These are phyloP conservation scores for Monocercomonoides exilis DNA, from an alignment of 78 protist species.

Conservation along the genomic window DNA sequence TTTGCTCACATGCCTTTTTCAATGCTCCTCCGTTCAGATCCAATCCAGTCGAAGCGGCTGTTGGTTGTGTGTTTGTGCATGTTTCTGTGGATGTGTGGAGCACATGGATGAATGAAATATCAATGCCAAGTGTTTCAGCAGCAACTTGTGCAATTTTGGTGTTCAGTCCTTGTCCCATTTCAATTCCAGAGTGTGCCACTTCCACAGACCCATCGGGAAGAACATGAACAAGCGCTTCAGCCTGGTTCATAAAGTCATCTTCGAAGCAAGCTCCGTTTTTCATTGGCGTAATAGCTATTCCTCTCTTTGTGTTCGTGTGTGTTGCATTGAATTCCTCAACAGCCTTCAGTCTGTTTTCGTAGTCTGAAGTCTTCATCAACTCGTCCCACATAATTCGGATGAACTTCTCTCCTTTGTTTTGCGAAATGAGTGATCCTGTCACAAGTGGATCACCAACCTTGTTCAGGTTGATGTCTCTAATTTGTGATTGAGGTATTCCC, in stretches of 20 bases:
- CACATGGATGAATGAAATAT: constrained; percentile 47
- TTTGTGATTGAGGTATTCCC: not conserved
- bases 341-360: not conserved
- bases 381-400: constrained; percentile 41
- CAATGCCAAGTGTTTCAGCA: constrained; percentile 23
- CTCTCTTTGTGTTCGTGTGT: constrained; percentile 76
- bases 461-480: not conserved
- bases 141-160: constrained; percentile 24
- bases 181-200: constrained; percentile 89
- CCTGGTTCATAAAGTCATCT: constrained; percentile 68
- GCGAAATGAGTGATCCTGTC: not conserved
- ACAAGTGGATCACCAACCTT: not conserved
- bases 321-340: constrained; percentile 59
- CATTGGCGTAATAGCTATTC: constrained; percentile 60
- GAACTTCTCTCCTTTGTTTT: not conserved
- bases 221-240: constrained; percentile 47
- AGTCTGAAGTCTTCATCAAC: constrained; percentile 6
- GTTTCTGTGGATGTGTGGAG: constrained; percentile 68
- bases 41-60: constrained; percentile 70
- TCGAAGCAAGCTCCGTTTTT: constrained; percentile 81
- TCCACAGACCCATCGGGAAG: constrained; percentile 84
- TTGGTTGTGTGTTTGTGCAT: constrained; percentile 67
- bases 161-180: constrained; percentile 82
- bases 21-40: constrained; percentile 89
- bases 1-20: constrained; percentile 68